Percentiles rank a stretch among this genome's conserved stretches.
Conservation (phyloP, 1,284 basidiomycete genomes). For the Ustilago hordei region DNA sequence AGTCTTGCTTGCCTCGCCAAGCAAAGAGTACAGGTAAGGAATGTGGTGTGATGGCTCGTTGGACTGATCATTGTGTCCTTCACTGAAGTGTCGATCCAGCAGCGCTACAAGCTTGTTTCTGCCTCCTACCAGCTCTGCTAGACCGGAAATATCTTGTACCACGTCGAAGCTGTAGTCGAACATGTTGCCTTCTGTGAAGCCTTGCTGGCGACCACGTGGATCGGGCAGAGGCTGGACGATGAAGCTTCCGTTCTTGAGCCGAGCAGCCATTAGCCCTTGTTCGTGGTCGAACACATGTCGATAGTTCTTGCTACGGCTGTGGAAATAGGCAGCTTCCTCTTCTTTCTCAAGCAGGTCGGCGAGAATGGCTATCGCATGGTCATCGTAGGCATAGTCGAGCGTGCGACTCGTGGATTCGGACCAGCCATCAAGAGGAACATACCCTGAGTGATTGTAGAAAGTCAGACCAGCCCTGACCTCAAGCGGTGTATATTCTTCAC, state of each 20-base stretch:
- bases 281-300: conserved; percentile 78
- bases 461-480: conserved; percentile 81
- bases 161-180: conserved; percentile 52
- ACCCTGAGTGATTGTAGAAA: conserved; percentile 78
- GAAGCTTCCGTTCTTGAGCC: conserved; percentile 75
- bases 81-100: conserved; percentile 81
- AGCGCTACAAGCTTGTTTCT: conserved; percentile 76
- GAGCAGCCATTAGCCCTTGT: conserved; percentile 85
- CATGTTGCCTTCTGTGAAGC: conserved; percentile 86
- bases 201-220: conserved; percentile 78
- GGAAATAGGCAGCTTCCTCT: conserved; percentile 74
- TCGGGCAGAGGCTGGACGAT: conserved; percentile 42
- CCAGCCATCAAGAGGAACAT: conserved; percentile 79
- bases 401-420: conserved; percentile 67
- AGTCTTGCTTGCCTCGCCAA: conserved; percentile 78
- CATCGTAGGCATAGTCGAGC: conserved; percentile 79
- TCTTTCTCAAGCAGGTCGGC: conserved; percentile 74
- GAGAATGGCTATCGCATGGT: conserved; percentile 79
- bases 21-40: conserved; percentile 82
- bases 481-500: conserved; percentile 76
- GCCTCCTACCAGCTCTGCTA: conserved; percentile 78
- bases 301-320: conserved; percentile 74
- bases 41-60: conserved; percentile 87
- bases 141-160: conserved; percentile 74
- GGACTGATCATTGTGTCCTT: conserved; percentile 83